These are phyloP conservation scores for Trichoderma sp. DNA, from an alignment of 2,329 filamentous ascomycete species.

Conservation along the genomic window DNA sequence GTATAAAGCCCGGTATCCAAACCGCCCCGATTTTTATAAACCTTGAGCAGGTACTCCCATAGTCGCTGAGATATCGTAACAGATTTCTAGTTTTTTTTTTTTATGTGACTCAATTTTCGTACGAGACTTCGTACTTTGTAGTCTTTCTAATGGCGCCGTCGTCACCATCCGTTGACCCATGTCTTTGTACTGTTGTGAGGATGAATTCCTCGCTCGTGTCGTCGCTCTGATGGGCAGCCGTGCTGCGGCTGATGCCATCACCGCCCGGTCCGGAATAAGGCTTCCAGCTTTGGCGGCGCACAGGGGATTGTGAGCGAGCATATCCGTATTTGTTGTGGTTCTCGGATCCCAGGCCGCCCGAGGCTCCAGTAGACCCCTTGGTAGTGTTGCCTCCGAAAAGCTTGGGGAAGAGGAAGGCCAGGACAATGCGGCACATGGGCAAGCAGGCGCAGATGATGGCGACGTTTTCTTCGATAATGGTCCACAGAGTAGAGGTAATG, in stretches of 20 bases:
- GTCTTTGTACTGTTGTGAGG: conserved; percentile 26
- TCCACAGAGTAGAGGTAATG: conserved; percentile 39
- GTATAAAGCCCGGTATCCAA: background rate
- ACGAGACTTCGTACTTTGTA: conserved; percentile 36
- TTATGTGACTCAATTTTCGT: conserved; percentile 26
- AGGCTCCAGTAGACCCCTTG: conserved; percentile 16
- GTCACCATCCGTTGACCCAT: conserved; percentile 20
- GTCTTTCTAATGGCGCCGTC: conserved; percentile 35
- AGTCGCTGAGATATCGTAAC: background rate
- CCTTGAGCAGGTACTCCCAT: background rate
- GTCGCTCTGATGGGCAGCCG: conserved; percentile 27
- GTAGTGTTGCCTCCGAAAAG: conserved; percentile 28
- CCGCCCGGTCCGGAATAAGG: conserved; percentile 33
- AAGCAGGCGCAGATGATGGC: conserved; percentile 40
- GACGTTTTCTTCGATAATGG: conserved; percentile 39
- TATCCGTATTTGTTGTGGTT: conserved; percentile 25
- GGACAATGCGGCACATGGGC: conserved; percentile 40
- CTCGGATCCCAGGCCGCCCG: conserved; percentile 19
- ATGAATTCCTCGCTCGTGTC: conserved; percentile 37
- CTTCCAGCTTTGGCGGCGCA: conserved; percentile 30
- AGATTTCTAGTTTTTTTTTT: conserved; percentile 7
- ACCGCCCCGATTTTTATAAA: background rate
- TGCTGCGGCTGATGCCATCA: conserved; percentile 26
- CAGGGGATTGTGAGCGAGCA: conserved; percentile 18
- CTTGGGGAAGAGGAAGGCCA: conserved; percentile 36